Evolutionary conservation across 257 asterid genomes (phyloP), one percentile per base, ranked within the genome.

Genomic region (Cruciata laevipes): DNA sequence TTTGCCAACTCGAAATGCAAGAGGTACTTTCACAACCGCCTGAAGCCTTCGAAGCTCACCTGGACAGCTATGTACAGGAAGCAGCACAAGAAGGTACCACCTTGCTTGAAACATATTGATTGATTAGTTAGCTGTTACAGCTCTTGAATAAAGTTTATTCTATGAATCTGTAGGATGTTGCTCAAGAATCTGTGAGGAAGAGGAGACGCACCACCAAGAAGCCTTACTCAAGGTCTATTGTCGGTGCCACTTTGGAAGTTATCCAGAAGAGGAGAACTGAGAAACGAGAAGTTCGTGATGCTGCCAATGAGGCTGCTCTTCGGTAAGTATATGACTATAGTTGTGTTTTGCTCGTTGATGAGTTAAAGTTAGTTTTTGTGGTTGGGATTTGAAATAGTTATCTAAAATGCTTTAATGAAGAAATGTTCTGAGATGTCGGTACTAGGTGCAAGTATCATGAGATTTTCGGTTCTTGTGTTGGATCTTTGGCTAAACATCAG

Each of bases 31-130:
- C 85, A 81, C 64, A 81, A 81, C 73, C 81, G 83, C 7, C 75
- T 81, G 79, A 81, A 81, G 79, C 85, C 85, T 23, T 76, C 85
- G 32, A 81, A 81, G 65, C 85, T 81, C 47, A 75, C 83, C 61
- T 81, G 85, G 85, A 81, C 85, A 14, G 85, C 85, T 35, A 76
- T 81, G 79, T 81, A 81, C 67, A 67, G 85, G 79, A 81, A 81
- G 57, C 85, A 81, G 52, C 85, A 81, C 71, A 73, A 83, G 82
- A 83, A 83, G 85, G 85, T 80, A 23, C 52, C 60, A 61, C 14
- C 12, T 55, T 10, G 20, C 7, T 9, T 16, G 23, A 56, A 12
- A 11, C 52, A 24, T 10, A 13, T 42, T 55, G 14, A 31, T 4
- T 16, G 42, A 8, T 11, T 27, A 30, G 60, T n/a, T n/a, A n/a